Conservation (phyloP, 345 rosid species). For the Turritis glabra region DNA sequence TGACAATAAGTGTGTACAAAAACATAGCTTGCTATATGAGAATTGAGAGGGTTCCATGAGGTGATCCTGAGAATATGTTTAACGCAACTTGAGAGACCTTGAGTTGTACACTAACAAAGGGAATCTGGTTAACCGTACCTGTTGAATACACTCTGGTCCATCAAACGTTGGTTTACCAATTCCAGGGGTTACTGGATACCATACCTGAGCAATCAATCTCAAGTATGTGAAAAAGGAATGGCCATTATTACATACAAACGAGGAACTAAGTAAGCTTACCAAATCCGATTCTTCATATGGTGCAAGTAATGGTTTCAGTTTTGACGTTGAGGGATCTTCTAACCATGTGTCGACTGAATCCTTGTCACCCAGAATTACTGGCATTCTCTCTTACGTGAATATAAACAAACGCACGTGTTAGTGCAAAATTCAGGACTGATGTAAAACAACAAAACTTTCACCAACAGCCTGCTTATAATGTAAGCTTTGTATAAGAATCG, state of each 20-base stretch:
- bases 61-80: not conserved
- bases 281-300: slow-evolving; percentile 73
- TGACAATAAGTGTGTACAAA: not conserved
- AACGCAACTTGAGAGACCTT: not conserved
- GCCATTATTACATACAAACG: not conserved
- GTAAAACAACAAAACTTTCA: not conserved
- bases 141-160: slow-evolving; percentile 89
- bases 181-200: slow-evolving; percentile 87
- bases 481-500: not conserved
- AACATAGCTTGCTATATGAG: not conserved
- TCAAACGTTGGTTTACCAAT: slow-evolving; percentile 78
- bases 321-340: slow-evolving; percentile 50
- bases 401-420: not conserved
- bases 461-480: not conserved
- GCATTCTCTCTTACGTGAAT: slow-evolving; percentile 73
- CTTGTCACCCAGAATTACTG: slow-evolving; percentile 77
- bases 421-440: not conserved
- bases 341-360: slow-evolving; percentile 71
- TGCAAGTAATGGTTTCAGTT: slow-evolving; percentile 54
- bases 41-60: not conserved
- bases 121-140: slow-evolving; percentile 46
- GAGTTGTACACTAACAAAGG: slow-evolving; percentile 5
- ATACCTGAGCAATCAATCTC: slow-evolving; percentile 51
- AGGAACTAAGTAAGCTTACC: slow-evolving; percentile 46
- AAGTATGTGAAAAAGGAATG: not conserved